Conservation (phyloP, 2,329 filamentous ascomycete genomes). For the Blumeria hordei region DNA sequence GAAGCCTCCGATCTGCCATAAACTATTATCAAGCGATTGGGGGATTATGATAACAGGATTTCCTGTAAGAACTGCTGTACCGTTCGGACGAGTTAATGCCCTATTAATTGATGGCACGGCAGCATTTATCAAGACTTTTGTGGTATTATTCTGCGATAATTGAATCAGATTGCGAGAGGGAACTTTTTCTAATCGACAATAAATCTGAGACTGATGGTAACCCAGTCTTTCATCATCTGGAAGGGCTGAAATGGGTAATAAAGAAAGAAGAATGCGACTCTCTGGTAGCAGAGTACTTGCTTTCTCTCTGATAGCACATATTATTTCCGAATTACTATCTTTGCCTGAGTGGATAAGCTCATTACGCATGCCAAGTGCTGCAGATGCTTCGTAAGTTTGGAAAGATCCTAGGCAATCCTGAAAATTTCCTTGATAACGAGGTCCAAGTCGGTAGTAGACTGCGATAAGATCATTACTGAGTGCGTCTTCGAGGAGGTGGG, state of each 20-base stretch:
- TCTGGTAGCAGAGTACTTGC: slow-evolving; percentile 66
- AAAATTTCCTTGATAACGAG: slow-evolving; percentile 84
- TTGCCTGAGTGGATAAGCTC: slow-evolving; percentile 76
- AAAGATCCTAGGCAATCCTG: slow-evolving; percentile 91
- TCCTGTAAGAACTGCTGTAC: slow-evolving; percentile 61
- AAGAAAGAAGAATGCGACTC: slow-evolving; percentile 55
- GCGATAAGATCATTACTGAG: slow-evolving; percentile 80
- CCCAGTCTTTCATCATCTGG: slow-evolving; percentile 55
- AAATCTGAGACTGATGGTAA: slow-evolving; percentile 46
- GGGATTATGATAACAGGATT: slow-evolving; percentile 61
- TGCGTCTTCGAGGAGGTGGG: slow-evolving; percentile 67
- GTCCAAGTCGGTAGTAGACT: slow-evolving; percentile 73
- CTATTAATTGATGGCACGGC: slow-evolving; percentile 74
- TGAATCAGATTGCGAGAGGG: slow-evolving; percentile 44
- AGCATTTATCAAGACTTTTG: slow-evolving; percentile 66
- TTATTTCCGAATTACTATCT: slow-evolving; percentile 76
- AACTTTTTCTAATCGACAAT: slow-evolving; percentile 50
- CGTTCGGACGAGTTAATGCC: slow-evolving; percentile 57
- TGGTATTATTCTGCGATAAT: slow-evolving; percentile 47
- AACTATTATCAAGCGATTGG: slow-evolving; percentile 68
- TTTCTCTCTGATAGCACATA: slow-evolving; percentile 66
- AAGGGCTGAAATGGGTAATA: slow-evolving; percentile 58
- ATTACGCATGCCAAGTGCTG: slow-evolving; percentile 71
- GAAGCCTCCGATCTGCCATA: slow-evolving; percentile 85
- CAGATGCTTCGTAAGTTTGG: slow-evolving; percentile 86